A percentile compares a stretch with the other conserved stretches of the same genome.
Conservation (phyloP, 2,329 filamentous ascomycete species). For the Escovopsis weberi region DNA sequence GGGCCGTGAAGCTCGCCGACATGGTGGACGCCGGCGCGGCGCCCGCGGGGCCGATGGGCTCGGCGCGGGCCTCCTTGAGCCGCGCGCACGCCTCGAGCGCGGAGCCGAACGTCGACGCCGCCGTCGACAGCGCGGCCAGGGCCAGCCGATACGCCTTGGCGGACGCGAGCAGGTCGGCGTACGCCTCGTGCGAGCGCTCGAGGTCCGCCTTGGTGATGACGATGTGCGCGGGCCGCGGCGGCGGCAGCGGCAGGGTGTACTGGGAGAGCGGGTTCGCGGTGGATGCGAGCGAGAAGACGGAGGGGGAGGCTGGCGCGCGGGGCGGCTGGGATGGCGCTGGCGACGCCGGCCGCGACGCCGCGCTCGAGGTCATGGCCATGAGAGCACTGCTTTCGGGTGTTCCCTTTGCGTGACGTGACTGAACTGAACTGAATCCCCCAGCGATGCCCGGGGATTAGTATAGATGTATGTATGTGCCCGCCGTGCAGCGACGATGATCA, state of each 20-base stretch:
- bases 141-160: constrained; percentile 51
- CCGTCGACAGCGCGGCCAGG: constrained; percentile 43
- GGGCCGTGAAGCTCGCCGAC: constrained; percentile 31
- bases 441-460: no score
- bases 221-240: constrained; percentile 40
- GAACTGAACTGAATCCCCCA: no score
- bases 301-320: constrained; percentile 44
- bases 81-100: constrained; percentile 55
- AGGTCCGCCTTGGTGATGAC: constrained; percentile 50
- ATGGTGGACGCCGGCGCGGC: constrained; percentile 18
- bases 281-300: constrained; percentile 46
- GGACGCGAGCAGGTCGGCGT: constrained; percentile 44
- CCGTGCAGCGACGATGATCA: no score
- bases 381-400: no score
- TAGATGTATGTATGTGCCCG: no score
- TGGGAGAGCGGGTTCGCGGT: constrained; percentile 45
- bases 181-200: constrained; percentile 45
- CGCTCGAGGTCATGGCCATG: not conserved
- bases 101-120: constrained; percentile 48
- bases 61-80: constrained; percentile 50
- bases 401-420: no score
- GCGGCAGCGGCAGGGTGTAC: constrained; percentile 43
- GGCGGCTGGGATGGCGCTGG: constrained; percentile 43
- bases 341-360: constrained; percentile 25
- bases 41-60: constrained; percentile 27